Conservation (phyloP, 805 yeast genomes). For the Barnettozyma californica region DNA sequence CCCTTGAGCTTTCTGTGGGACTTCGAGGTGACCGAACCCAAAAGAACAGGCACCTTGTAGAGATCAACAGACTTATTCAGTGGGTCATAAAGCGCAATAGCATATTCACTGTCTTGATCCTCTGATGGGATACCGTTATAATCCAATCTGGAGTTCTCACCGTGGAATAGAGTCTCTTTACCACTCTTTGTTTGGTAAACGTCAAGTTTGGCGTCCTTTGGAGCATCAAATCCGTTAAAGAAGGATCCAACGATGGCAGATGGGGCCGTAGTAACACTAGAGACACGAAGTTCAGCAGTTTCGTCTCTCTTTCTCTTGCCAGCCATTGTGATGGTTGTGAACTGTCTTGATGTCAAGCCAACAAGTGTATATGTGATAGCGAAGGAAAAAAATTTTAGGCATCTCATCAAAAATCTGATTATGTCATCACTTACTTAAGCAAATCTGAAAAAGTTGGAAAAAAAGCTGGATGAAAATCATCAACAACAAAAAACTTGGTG, state of each 20-base stretch:
- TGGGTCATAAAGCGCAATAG: conserved; percentile 76
- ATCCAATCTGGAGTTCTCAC: conserved; percentile 68
- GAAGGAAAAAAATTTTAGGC: not conserved
- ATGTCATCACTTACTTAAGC: not conserved
- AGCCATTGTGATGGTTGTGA: conserved; percentile 1
- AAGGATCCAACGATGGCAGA: conserved; percentile 61
- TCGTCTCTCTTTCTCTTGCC: conserved; percentile 32
- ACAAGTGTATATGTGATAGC: not conserved
- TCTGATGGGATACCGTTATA: conserved; percentile 55
- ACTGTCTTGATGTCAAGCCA: not conserved
- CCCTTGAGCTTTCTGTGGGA: conserved; percentile 51
- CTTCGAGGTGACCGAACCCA: conserved; percentile 58
- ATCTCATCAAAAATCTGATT: not conserved
- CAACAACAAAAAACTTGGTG: not conserved
- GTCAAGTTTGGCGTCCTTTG: conserved; percentile 54
- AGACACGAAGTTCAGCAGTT: conserved; percentile 34
- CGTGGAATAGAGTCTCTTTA: conserved; percentile 57
- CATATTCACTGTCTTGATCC: conserved; percentile 42
- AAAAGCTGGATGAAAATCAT: not conserved
- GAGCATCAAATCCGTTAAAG: conserved; percentile 69
- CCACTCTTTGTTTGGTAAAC: conserved; percentile 40
- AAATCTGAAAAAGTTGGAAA: not conserved
- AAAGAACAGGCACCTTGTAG: conserved; percentile 56
- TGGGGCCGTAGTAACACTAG: conserved; percentile 35
- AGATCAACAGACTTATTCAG: conserved; percentile 58